Evolutionary conservation across 2,329 filamentous ascomycete genomes (phyloP), one percentile per base, ranked within the genome.

Genomic region (Botrytis elliptica): DNA sequence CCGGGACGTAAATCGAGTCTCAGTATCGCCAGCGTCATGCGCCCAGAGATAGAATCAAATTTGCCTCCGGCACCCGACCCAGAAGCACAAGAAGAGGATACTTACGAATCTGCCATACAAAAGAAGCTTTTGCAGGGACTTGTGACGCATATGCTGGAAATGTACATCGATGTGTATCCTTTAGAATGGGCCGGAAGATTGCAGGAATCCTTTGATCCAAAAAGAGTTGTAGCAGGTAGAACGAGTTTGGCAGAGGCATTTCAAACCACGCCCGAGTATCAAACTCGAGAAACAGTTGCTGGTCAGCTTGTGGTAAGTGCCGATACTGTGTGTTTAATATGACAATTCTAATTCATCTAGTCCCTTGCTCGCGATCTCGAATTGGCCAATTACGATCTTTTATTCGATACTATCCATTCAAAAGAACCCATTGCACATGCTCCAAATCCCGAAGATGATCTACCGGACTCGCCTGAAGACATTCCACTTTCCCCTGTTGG

Each of bases 131-230:
- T 95, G 38, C 91, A 93, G 79, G 90, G 91, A 1, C 95, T 96
- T 81, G 86, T 93, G n/a, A 93, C 92, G 0, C 92, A 93, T 79
- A 84, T 95, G 29, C 83, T 95, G 18, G 92, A 95, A 80, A 88
- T 91, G 64, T 95, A 93, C 77, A 86, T 93, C 75, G 89, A 90
- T 76, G 84, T 83, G 10, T 87, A 90, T 76, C 84, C 84, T 38
- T 81, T 91, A 81, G 86, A 88, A 64, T 91, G 89, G 90, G 86
- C 89, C 3, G 83, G 87, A 22, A 84, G 93, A 69, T 81, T 94
- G 73, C 85, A 92, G 75, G 93, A 95, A 82, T 90, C 87, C 74
- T 89, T 90, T 76, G 85, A 89, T 70, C 92, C 92, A 0, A 86
- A 88, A 72, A 89, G 86, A 78, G 85, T 89, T 36, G 86, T 94